These are phyloP conservation scores for Hydnum rufescens DNA, from an alignment of 768 basidiomycete genomes.

Conservation along the genomic window DNA sequence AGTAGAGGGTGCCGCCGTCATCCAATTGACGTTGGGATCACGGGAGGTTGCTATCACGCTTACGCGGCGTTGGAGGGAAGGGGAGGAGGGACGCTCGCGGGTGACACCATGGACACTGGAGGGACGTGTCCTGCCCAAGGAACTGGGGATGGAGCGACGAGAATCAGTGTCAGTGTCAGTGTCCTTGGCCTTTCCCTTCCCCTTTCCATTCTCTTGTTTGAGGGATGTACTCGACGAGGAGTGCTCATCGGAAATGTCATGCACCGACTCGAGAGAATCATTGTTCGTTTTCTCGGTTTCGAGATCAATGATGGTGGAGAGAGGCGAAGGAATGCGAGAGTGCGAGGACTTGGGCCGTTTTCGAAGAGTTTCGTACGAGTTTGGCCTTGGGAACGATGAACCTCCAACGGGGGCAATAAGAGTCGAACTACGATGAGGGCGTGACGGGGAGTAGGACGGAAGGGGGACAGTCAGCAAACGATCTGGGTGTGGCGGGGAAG, in stretches of 20 bases:
- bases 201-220: too few species aligned
- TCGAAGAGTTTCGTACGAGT: too few species aligned
- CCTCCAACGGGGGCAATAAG: too few species aligned
- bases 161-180: too few species aligned
- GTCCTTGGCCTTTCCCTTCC: too few species aligned
- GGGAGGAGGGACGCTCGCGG: not conserved
- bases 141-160: not conserved
- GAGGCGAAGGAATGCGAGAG: not conserved
- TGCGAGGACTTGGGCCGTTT: not conserved
- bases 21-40: not conserved
- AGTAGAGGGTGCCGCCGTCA: not conserved
- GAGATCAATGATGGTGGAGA: not conserved
- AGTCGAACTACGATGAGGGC: too few species aligned
- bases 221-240: not conserved
- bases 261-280: not conserved
- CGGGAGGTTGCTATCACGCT: not conserved
- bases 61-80: not conserved
- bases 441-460: too few species aligned
- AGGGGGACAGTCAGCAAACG: too few species aligned
- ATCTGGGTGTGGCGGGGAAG: too few species aligned
- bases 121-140: not conserved
- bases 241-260: not conserved
- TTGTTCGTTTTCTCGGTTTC: not conserved
- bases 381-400: too few species aligned
- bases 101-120: too few species aligned